These are phyloP conservation scores for Panicum hallii DNA, from an alignment of 202 grass and related monocot genomes.

Conservation along the genomic window DNA sequence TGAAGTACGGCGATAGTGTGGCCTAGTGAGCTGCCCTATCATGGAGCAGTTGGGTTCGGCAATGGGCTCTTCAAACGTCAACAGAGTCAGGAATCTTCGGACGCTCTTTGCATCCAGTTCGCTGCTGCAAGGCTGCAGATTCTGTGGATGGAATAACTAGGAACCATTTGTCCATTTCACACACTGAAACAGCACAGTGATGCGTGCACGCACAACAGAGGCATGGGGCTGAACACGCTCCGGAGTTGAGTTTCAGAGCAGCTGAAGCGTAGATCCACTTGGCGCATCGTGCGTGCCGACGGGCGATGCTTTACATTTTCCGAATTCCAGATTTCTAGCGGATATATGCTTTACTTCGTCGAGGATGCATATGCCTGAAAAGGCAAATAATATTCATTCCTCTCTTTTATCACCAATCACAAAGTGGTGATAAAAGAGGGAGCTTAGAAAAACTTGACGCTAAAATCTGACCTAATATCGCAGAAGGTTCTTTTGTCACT, in stretches of 20 bases:
- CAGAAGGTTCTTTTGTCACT: conserved; percentile 30
- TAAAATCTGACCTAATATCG: neutral
- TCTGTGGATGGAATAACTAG: neutral
- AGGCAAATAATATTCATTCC: neutral
- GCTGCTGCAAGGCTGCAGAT: neutral
- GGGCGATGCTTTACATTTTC: neutral
- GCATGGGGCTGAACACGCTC: too few relatives aligned
- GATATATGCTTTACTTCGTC: conserved; percentile 47
- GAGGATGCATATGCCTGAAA: conserved; percentile 33
- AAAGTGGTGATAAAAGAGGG: neutral
- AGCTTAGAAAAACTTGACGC: conserved; percentile 23
- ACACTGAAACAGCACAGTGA: too few relatives aligned
- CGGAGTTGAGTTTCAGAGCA: neutral
- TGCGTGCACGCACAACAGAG: too few relatives aligned
- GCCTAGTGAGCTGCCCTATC: neutral
- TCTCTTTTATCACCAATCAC: neutral
- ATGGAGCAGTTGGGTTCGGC: conserved; percentile 22
- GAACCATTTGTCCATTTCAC: too few relatives aligned
- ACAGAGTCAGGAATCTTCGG: conserved; percentile 8
- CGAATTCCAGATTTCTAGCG: neutral
- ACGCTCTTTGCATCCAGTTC: neutral
- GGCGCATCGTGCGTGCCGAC: neutral
- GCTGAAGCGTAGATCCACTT: neutral
- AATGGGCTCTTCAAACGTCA: conserved; percentile 19
- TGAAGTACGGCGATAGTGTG: neutral